These are phyloP conservation scores for Lasiodiplodia sp. DNA, from an alignment of 2,329 filamentous ascomycete species.

Conservation along the genomic window DNA sequence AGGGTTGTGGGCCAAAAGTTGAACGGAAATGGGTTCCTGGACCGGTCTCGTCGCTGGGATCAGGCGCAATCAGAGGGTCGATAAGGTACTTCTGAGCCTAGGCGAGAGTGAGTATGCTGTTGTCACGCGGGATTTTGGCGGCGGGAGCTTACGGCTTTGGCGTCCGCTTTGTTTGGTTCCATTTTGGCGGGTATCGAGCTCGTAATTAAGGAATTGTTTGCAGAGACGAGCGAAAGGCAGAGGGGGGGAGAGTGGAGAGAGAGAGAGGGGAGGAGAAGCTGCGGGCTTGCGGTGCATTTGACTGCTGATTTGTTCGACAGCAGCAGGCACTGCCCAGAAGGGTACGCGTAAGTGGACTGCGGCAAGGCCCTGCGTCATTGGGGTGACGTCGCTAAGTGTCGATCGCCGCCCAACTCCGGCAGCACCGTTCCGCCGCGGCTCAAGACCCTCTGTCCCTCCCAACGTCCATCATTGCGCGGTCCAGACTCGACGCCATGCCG, in stretches of 20 bases:
- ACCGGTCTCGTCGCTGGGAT: conserved; percentile 72
- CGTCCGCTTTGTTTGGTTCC: conserved; percentile 24
- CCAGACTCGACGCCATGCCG: conserved; percentile 36
- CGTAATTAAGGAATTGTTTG: not conserved
- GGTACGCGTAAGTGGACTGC: conserved; percentile 1
- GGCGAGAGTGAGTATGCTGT: not conserved
- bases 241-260: not conserved
- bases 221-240: not conserved
- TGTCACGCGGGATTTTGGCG: not conserved
- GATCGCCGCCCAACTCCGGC: not conserved
- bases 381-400: conserved; percentile 20
- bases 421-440: conserved; percentile 1
- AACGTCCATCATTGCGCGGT: not conserved
- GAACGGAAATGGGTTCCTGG: conserved; percentile 65
- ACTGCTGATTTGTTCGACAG: conserved; percentile 16
- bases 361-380: conserved; percentile 27
- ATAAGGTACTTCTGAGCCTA: conserved; percentile 73
- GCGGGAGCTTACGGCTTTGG: conserved; percentile 28
- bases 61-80: conserved; percentile 72
- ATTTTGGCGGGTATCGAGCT: conserved; percentile 5
- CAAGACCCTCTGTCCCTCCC: not conserved
- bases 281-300: conserved; percentile 15
- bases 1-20: conserved; percentile 22
- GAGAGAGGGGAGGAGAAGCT: not conserved
- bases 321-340: conserved; percentile 7